Percentiles rank a stretch among this genome's conserved stretches.
phyloP scores from a whole-genome alignment of 495 filamentous ascomycete genomes.

The Terfezia boudieri region DNA sequence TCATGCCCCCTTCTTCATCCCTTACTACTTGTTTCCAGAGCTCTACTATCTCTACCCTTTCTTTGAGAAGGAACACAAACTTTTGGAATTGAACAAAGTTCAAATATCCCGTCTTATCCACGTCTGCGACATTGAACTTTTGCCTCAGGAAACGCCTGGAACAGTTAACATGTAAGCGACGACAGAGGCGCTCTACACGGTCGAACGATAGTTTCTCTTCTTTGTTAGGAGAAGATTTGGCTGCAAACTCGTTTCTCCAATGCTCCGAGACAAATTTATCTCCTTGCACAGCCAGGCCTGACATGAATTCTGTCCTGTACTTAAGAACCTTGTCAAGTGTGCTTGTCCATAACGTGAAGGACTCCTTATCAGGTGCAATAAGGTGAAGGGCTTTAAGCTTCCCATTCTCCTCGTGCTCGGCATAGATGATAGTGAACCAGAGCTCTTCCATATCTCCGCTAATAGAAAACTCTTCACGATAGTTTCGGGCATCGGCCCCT shows the following conservation, averaged over 20 bases:
- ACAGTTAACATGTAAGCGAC: slow-evolving; percentile 71
- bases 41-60: slow-evolving; percentile 51
- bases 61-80: slow-evolving; percentile 63
- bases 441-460: slow-evolving; percentile 36
- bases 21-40: slow-evolving; percentile 37
- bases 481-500: slow-evolving; percentile 68
- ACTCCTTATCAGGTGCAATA: slow-evolving; percentile 44
- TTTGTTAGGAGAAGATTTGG: slow-evolving; percentile 28
- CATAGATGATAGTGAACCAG: slow-evolving; percentile 79
- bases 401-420: slow-evolving; percentile 38
- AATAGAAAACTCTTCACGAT: slow-evolving; percentile 61
- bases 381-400: slow-evolving; percentile 55
- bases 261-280: slow-evolving; percentile 59
- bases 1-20: slow-evolving; percentile 38
- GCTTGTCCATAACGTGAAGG: slow-evolving; percentile 56
- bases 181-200: slow-evolving; percentile 62
- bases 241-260: slow-evolving; percentile 70
- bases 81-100: slow-evolving; percentile 55
- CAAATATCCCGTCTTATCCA: slow-evolving; percentile 34
- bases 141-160: slow-evolving; percentile 46
- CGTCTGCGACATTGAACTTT: slow-evolving; percentile 60
- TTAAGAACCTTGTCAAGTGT: slow-evolving; percentile 59
- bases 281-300: slow-evolving; percentile 51
- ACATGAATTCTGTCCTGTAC: slow-evolving; percentile 71
- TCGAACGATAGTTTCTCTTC: slow-evolving; percentile 50